Evolutionary conservation across 2,329 filamentous ascomycete genomes (phyloP), one percentile per base, ranked within the genome.

Genomic region (Fusarium graminum): DNA sequence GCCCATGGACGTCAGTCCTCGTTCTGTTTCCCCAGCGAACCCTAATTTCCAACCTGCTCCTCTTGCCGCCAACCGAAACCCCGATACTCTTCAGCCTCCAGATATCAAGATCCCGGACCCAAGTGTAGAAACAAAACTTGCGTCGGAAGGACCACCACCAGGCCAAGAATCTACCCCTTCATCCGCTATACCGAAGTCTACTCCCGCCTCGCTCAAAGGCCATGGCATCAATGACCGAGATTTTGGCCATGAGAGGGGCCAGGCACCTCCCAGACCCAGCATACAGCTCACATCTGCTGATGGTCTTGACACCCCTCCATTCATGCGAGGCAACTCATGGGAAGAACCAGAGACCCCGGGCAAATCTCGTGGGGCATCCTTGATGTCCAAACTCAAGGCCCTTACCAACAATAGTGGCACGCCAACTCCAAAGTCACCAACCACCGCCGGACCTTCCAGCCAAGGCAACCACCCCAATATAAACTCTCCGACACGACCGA

Each of bases 301-400:
- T 47, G 77, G 79, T 65, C 74, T 77, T 67, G 87, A 86, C 32
- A 78, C 82, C 7, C 78, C 77, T 19, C 75, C 81, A 19, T 86
- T 88, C 67, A 86, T 85, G 30, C 84, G 88, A 59, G 84, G 90
- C 41, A 84, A 86, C 32, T 92, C 91, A 6, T 86, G 86, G 80
- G 88, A 91, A 43, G 88, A 91, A 50, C 83, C 79, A n/a, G 91
- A 92, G 36, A 79, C 80, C 10, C 76, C 82, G 14, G 81, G 80
- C 56, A 90, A 88, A 76, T 85, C 86, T 22, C 83, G 84, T 60
- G 81, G 85, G 54, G 85, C 86, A 22, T 90, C 90, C 25, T 84
- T 96, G 66, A 92, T 97, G 78, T 90, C 90, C 17, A 93, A 91
- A 75, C 78, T 97, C 65, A 93, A 91, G 74, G 90, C 92, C 5